Evolutionary conservation across 75 land plant species (phyloP).

Genomic region (Pseudotsuga menziesii): DNA sequence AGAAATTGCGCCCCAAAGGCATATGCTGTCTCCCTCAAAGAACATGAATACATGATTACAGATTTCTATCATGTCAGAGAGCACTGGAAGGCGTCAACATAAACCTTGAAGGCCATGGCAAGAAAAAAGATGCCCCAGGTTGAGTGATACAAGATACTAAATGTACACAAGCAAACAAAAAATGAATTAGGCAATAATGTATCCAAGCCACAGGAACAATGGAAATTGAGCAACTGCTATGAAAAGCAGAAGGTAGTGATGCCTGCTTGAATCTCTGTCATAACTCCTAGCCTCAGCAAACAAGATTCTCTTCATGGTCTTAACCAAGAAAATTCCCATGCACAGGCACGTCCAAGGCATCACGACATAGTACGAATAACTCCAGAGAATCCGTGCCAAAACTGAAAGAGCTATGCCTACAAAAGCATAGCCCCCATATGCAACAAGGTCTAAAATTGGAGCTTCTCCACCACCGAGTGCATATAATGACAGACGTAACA

Average conservation of each 20-base stretch:
- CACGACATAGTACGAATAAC: slow-evolving; percentile 41
- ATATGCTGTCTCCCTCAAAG: neutral
- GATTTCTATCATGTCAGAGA: neutral
- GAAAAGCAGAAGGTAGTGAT: slow-evolving; percentile 65
- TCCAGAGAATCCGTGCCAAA: slow-evolving; percentile 36
- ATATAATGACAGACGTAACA: slow-evolving; percentile 35
- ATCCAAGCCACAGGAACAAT: slow-evolving; percentile 70
- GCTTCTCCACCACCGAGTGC: slow-evolving; percentile 60
- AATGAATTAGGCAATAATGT: slow-evolving; percentile 18
- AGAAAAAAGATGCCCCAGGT: neutral
- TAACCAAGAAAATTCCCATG: slow-evolving; percentile 74
- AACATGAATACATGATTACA: neutral
- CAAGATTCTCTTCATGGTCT: slow-evolving; percentile 62
- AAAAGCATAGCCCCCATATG: slow-evolving; percentile 70
- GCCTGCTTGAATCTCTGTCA: slow-evolving; percentile 73
- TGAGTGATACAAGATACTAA: slow-evolving; percentile 2
- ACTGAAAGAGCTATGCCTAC: slow-evolving; percentile 40
- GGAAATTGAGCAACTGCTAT: slow-evolving; percentile 69
- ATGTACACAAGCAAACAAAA: neutral
- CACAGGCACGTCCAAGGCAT: slow-evolving; percentile 53
- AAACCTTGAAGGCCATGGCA: neutral
- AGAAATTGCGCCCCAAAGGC: neutral
- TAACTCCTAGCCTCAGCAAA: slow-evolving; percentile 62
- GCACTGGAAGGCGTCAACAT: neutral
- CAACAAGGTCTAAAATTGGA: slow-evolving; percentile 49